phyloP scores from a whole-genome alignment of 2,329 filamentous ascomycete genomes.

The Paecilomyces dactylethromorphus region DNA sequence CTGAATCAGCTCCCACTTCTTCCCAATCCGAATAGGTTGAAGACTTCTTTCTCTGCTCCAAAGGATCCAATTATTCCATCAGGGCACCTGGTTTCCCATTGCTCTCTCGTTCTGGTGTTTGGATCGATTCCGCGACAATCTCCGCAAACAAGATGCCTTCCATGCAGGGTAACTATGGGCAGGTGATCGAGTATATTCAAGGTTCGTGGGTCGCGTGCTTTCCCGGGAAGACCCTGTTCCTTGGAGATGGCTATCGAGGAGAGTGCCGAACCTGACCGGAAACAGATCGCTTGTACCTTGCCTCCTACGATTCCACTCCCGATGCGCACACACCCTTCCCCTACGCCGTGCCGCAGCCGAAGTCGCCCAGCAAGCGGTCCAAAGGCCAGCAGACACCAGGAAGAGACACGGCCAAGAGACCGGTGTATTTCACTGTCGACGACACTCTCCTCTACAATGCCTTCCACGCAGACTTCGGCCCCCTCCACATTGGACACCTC shows the following conservation, averaged over 20 bases:
- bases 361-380: slow-evolving; percentile 70
- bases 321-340: slow-evolving; percentile 79
- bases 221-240: neutral
- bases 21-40: neutral
- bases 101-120: neutral
- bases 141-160: slow-evolving; percentile 37
- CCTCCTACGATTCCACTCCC: slow-evolving; percentile 79
- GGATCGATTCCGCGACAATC: neutral
- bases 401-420: slow-evolving; percentile 51
- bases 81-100: neutral
- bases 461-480: slow-evolving; percentile 97
- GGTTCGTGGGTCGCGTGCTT: slow-evolving; percentile 50
- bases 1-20: neutral
- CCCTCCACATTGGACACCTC: slow-evolving; percentile 91
- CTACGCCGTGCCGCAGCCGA: slow-evolving; percentile 56
- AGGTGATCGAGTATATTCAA: slow-evolving; percentile 94
- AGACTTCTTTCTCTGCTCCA: neutral
- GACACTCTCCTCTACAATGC: slow-evolving; percentile 92
- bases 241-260: slow-evolving; percentile 4
- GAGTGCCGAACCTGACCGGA: slow-evolving; percentile 1
- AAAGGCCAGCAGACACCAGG: slow-evolving; percentile 55
- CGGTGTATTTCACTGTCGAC: slow-evolving; percentile 94
- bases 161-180: slow-evolving; percentile 62
- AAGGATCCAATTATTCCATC: neutral
- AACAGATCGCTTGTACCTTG: slow-evolving; percentile 87